Conservation (phyloP, 306 rosid genomes). For the Cucumis sativus region DNA sequence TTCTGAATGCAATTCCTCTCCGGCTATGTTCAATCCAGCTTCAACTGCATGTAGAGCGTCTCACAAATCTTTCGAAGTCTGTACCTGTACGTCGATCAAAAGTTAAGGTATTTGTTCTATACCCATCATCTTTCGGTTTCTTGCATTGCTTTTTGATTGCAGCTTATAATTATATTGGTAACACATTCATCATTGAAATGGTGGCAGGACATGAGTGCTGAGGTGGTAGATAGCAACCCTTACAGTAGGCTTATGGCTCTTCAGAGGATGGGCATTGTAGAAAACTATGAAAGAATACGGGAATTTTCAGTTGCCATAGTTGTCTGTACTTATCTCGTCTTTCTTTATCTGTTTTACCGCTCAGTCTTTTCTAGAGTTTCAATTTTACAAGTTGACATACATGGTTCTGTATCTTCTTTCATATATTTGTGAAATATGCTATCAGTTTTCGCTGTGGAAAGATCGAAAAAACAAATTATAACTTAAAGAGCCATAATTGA, state of each 20-base stretch:
- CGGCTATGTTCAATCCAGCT: slow-evolving; percentile 23
- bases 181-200: slow-evolving; percentile 7
- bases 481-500: background rate
- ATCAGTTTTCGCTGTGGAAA: background rate
- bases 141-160: background rate
- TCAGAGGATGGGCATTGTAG: slow-evolving; percentile 98
- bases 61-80: slow-evolving; percentile 36
- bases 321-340: slow-evolving; percentile 62
- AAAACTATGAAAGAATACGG: slow-evolving; percentile 85
- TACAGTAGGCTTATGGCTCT: slow-evolving; percentile 99
- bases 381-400: background rate
- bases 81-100: slow-evolving; percentile 52
- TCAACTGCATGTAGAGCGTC: slow-evolving; percentile 44
- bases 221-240: slow-evolving; percentile 93
- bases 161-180: background rate
- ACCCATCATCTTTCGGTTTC: background rate
- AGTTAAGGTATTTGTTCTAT: slow-evolving; percentile 50
- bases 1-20: background rate
- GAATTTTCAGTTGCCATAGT: slow-evolving; percentile 93
- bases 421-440: background rate
- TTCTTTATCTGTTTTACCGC: background rate
- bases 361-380: background rate
- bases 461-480: background rate
- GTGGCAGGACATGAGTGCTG: slow-evolving; percentile 92
- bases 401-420: background rate